Evolutionary conservation across 768 basidiomycete genomes (phyloP).

Genomic region (Kwoniella sp.): DNA sequence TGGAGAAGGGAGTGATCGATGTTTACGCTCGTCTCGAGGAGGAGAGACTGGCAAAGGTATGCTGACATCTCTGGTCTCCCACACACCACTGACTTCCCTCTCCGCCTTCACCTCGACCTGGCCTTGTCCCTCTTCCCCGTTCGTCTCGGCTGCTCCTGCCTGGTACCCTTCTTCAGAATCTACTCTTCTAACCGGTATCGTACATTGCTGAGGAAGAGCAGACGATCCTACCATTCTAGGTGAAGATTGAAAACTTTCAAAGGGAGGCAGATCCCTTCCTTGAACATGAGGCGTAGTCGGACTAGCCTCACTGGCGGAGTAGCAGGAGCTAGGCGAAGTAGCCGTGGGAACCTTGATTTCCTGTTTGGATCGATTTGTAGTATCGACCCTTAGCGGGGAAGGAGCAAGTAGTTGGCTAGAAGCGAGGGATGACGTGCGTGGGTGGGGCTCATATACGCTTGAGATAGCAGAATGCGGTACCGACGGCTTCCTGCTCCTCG

Average conservation of each 20-base stretch:
- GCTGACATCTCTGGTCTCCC: neutral
- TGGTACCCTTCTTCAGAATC: neutral
- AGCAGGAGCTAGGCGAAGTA: neutral
- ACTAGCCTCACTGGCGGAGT: neutral
- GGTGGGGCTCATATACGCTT: constrained; percentile 4
- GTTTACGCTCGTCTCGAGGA: neutral
- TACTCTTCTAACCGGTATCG: neutral
- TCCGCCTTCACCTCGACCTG: neutral
- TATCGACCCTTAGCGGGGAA: neutral
- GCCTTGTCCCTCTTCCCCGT: neutral
- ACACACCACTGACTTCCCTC: neutral
- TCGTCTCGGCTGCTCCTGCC: neutral
- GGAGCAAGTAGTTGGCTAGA: neutral
- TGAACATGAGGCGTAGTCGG: constrained; percentile 4
- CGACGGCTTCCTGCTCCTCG: constrained; percentile 19
- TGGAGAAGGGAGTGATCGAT: constrained; percentile 8
- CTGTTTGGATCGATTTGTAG: neutral
- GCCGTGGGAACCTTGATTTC: neutral
- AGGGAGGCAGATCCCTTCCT: constrained; percentile 13
- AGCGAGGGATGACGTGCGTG: neutral
- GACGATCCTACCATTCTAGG: constrained; percentile 6
- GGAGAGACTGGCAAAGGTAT: neutral
- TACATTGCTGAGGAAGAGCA: neutral
- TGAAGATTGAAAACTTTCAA: constrained; percentile 22
- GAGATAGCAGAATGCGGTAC: constrained; percentile 27